Conservation (phyloP, 2,329 filamentous ascomycete species). For the Ilyonectria sp. region DNA sequence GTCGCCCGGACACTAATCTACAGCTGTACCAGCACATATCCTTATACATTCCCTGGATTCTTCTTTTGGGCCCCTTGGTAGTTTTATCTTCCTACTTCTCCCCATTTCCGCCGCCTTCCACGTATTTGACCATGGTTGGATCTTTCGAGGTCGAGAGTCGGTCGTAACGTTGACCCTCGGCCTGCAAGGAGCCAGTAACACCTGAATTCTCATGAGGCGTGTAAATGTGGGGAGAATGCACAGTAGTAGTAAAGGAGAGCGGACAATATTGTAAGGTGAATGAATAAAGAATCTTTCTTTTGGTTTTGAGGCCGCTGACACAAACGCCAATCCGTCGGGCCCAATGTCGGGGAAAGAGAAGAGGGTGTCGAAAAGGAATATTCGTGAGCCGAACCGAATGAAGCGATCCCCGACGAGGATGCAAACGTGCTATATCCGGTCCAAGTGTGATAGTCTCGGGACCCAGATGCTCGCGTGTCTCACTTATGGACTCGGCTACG, state of each 20-base stretch:
- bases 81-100: constrained; percentile 10
- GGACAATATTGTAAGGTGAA: constrained; percentile 28
- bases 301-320: constrained; percentile 38
- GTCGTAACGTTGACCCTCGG: constrained; percentile 16
- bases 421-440: constrained; percentile 3
- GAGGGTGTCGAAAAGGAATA: constrained; percentile 23
- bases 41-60: constrained; percentile 41
- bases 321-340: constrained; percentile 39
- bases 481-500: constrained; percentile 10
- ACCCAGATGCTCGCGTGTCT: constrained; percentile 12
- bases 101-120: constrained; percentile 14
- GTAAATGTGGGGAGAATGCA: constrained; percentile 29
- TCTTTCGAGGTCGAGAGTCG: constrained; percentile 15
- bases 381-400: constrained; percentile 33
- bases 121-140: constrained; percentile 1
- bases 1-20: constrained; percentile 47
- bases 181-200: constrained; percentile 25
- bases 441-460: neutral
- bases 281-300: constrained; percentile 33
- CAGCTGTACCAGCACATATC: constrained; percentile 42
- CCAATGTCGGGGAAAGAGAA: constrained; percentile 35
- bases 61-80: constrained; percentile 3
- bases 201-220: constrained; percentile 21
- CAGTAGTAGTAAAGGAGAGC: constrained; percentile 14
- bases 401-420: constrained; percentile 8